Percentiles rank a stretch among this genome's conserved stretches.
Evolutionary conservation across 2,329 filamentous ascomycete species (phyloP).

Genomic region (Clonostachys rhizophaga): DNA sequence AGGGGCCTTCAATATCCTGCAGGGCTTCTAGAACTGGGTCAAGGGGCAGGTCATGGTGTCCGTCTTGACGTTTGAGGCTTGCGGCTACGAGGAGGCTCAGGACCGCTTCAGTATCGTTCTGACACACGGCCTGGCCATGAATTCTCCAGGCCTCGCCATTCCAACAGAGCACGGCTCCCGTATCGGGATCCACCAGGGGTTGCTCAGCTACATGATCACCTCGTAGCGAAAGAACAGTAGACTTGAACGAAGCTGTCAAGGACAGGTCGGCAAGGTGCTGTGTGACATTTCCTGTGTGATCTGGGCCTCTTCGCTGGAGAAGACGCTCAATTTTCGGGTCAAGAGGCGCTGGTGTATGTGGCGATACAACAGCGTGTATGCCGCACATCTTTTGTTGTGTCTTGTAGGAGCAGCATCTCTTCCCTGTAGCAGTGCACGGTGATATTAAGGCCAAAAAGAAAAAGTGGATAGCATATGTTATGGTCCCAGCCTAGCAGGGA

Average conservation of each 20-base stretch:
- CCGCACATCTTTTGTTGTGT: conserved; percentile 49
- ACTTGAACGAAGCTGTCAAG: conserved; percentile 60
- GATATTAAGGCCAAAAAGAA: neutral
- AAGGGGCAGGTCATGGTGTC: conserved; percentile 13
- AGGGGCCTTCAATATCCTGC: conserved; percentile 70
- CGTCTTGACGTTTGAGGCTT: conserved; percentile 10
- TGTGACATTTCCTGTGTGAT: conserved; percentile 44
- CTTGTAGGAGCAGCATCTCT: neutral
- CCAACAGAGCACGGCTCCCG: conserved; percentile 79
- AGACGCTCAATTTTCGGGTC: too few species aligned
- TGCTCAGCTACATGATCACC: conserved; percentile 68
- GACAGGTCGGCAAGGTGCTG: conserved; percentile 14
- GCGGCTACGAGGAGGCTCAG: conserved; percentile 53
- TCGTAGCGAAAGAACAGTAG: conserved; percentile 87
- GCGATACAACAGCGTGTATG: conserved; percentile 48
- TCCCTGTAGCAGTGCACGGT: neutral
- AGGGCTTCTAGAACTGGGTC: conserved; percentile 45
- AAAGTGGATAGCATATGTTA: neutral
- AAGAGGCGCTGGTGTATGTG: neutral
- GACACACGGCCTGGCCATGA: conserved; percentile 47
- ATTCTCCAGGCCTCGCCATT: conserved; percentile 95
- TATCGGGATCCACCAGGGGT: conserved; percentile 57
- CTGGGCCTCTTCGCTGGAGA: conserved; percentile 12
- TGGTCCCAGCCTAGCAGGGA: neutral
- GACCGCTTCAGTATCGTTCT: conserved; percentile 75